These are phyloP conservation scores for Candida neerlandica DNA, from an alignment of 1,139 yeast genomes.

Conservation along the genomic window DNA sequence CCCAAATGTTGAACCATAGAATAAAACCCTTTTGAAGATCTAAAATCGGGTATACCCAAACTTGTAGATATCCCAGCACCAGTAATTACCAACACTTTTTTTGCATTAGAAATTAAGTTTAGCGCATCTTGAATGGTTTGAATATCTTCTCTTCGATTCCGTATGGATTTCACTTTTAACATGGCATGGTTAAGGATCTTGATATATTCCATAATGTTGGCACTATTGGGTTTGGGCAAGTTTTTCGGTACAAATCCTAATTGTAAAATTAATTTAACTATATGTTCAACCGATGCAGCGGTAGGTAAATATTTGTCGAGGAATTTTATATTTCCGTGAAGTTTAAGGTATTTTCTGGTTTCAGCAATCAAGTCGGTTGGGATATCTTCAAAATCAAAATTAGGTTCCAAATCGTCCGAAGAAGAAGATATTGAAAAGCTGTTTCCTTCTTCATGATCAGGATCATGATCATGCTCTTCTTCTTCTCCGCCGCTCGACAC, in stretches of 20 bases:
- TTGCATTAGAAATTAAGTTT: constrained; percentile 53
- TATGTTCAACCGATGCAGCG: constrained; percentile 56
- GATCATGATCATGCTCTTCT: not conserved
- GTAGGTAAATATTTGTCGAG: constrained; percentile 62
- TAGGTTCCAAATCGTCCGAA: constrained; percentile 16
- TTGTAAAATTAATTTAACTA: constrained; percentile 48
- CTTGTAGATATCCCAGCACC: constrained; percentile 98
- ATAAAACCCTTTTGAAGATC: constrained; percentile 88
- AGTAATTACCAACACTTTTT: constrained; percentile 75
- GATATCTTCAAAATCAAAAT: constrained; percentile 14
- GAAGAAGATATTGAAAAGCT: not conserved
- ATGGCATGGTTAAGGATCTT: constrained; percentile 60
- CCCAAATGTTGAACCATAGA: constrained; percentile 71
- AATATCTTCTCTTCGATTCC: constrained; percentile 55
- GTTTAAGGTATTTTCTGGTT: constrained; percentile 61
- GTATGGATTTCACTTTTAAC: constrained; percentile 55
- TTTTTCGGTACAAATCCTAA: constrained; percentile 57
- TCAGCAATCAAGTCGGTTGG: constrained; percentile 26
- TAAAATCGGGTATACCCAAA: constrained; percentile 91
- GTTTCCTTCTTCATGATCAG: constrained; percentile 6
- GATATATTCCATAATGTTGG: constrained; percentile 50
- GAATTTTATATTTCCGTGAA: constrained; percentile 61
- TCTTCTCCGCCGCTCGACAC: not conserved
- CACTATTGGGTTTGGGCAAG: constrained; percentile 34
- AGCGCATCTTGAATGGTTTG: constrained; percentile 64